Evolutionary conservation across 2,329 filamentous ascomycete genomes (phyloP).

Genomic region (Pyrenophora seminiperda): DNA sequence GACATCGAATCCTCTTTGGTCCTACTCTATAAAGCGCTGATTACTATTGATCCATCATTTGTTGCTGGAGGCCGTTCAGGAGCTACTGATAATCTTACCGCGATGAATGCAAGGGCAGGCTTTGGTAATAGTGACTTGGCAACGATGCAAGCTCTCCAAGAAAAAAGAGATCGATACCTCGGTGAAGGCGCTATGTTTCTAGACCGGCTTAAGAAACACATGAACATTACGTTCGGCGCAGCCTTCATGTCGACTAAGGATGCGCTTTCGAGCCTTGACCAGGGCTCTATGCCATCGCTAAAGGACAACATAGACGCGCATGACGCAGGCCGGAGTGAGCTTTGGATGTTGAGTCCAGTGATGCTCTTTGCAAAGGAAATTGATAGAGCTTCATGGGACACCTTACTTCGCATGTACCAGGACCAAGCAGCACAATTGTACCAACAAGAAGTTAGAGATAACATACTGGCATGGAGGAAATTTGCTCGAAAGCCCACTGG

Average conservation of each 20-base stretch:
- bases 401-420: constrained; percentile 79
- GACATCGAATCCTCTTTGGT: constrained; percentile 79
- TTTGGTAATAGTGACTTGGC: constrained; percentile 75
- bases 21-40: constrained; percentile 87
- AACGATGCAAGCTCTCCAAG: constrained; percentile 90
- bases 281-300: constrained; percentile 50
- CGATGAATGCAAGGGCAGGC: constrained; percentile 54
- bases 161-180: constrained; percentile 90
- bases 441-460: constrained; percentile 78
- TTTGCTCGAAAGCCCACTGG: constrained; percentile 74
- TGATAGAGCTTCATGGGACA: constrained; percentile 80
- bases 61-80: constrained; percentile 57
- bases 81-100: constrained; percentile 48
- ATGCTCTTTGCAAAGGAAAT: constrained; percentile 88
- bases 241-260: constrained; percentile 73
- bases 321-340: constrained; percentile 69
- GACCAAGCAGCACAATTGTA: constrained; percentile 77
- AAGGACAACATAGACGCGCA: constrained; percentile 74
- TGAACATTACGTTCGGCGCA: constrained; percentile 78
- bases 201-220: constrained; percentile 77
- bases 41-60: constrained; percentile 86
- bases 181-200: constrained; percentile 78
- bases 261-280: constrained; percentile 59
- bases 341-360: constrained; percentile 88
- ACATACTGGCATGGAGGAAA: constrained; percentile 78